These are phyloP conservation scores for Trypanosoma lewisi DNA, from an alignment of 208 protist genomes.

Conservation along the genomic window DNA sequence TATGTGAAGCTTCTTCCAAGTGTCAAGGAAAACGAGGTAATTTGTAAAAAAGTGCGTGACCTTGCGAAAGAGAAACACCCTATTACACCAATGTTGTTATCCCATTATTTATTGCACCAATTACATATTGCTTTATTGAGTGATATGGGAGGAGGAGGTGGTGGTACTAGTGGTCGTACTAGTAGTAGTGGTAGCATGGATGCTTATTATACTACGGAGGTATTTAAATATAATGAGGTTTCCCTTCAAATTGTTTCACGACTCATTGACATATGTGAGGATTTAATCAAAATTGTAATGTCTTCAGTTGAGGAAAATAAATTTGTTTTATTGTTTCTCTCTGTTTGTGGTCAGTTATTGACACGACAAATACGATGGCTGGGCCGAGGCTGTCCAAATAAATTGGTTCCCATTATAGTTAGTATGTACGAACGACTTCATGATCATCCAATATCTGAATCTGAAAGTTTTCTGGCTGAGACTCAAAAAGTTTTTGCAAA, in stretches of 20 bases:
- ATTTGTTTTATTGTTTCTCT: slow-evolving; percentile 51
- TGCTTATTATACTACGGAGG: slow-evolving; percentile 11
- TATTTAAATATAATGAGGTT: slow-evolving; percentile 20
- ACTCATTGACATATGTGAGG: slow-evolving; percentile 29
- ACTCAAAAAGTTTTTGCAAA: slow-evolving; percentile 45
- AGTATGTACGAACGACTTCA: slow-evolving; percentile 44
- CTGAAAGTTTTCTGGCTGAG: slow-evolving; percentile 35
- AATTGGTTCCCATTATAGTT: slow-evolving; percentile 51
- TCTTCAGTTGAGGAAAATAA: slow-evolving; percentile 8
- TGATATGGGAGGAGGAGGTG: not conserved
- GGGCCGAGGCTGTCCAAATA: slow-evolving; percentile 58
- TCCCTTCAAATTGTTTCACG: slow-evolving; percentile 27
- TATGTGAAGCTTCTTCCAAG: slow-evolving; percentile 19
- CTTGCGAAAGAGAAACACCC: not conserved
- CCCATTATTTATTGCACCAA: slow-evolving; percentile 32
- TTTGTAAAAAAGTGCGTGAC: slow-evolving; percentile 11
- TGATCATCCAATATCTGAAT: slow-evolving; percentile 20
- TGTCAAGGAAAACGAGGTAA: slow-evolving; percentile 8
- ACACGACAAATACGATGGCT: slow-evolving; percentile 52
- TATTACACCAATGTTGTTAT: slow-evolving; percentile 17
- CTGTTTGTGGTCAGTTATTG: slow-evolving; percentile 62
- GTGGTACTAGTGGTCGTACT: no score
- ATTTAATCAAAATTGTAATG: slow-evolving; percentile 8
- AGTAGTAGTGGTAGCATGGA: no score
- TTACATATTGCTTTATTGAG: slow-evolving; percentile 22